Evolutionary conservation across 169 alveolate species (phyloP).

Genomic region (Theileria orientalis): DNA sequence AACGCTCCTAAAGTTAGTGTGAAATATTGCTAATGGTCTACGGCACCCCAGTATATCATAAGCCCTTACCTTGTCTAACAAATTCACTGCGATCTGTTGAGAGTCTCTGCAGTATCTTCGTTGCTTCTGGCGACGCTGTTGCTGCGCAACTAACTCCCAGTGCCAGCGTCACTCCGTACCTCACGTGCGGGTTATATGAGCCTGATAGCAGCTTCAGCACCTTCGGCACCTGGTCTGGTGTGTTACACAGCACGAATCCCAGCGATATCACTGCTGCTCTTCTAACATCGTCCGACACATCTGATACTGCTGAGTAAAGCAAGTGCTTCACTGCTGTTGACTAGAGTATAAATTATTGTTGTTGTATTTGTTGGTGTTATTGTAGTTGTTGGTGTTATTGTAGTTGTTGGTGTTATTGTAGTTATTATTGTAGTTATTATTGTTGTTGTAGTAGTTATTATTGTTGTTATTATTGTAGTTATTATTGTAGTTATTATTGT

Average conservation of each 20-base stretch:
- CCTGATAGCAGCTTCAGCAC: constrained; percentile 88
- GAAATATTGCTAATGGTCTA: background rate
- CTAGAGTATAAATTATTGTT: background rate
- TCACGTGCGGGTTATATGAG: constrained; percentile 96
- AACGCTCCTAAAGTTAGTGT: constrained; percentile 78
- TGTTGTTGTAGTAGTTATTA: background rate
- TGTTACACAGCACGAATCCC: constrained; percentile 87
- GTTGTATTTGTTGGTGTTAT: background rate
- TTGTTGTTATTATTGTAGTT: background rate
- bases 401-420: no score
- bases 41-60: no score
- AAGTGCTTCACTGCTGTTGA: constrained; percentile 88
- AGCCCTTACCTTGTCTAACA: constrained; percentile 92
- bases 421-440: no score
- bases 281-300: constrained; percentile 98
- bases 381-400: no score
- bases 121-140: constrained; percentile 87
- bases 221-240: constrained; percentile 86
- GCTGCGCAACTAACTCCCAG: constrained; percentile 98
- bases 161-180: constrained; percentile 98
- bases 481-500: constrained; percentile 17
- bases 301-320: constrained; percentile 94
- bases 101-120: constrained; percentile 89
- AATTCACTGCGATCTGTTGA: constrained; percentile 93
- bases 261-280: constrained; percentile 97